phyloP scores from a whole-genome alignment of 176 grass and related monocot genomes.

The Phoenix dactylifera region DNA sequence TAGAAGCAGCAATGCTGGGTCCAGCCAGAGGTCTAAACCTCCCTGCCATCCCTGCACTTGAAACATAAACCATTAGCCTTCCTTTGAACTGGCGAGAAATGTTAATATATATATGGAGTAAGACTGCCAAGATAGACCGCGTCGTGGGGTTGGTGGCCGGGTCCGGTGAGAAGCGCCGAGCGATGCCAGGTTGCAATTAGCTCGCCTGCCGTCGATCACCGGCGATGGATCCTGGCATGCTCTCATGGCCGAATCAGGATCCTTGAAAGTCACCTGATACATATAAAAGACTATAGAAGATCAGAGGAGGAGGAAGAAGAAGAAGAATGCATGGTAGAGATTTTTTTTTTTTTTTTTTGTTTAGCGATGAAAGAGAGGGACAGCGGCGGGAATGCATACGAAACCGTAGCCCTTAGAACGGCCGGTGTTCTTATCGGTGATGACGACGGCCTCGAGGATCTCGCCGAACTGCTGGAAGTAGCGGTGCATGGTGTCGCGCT shows the following conservation, averaged over 20 bases:
- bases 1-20: slow-evolving; percentile 14
- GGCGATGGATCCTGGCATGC: slow-evolving; percentile 53
- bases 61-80: too few species aligned
- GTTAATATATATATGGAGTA: too few species aligned
- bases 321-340: too few species aligned
- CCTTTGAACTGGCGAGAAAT: too few species aligned
- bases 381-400: slow-evolving; percentile 12
- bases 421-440: slow-evolving; percentile 57
- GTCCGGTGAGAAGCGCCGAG: slow-evolving; percentile 20
- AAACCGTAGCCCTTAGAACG: slow-evolving; percentile 61
- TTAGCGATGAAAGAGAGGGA: too few species aligned
- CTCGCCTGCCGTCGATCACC: slow-evolving; percentile 42
- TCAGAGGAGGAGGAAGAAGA: neutral
- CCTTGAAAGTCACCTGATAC: slow-evolving; percentile 42
- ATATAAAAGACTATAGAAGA: neutral
- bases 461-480: slow-evolving; percentile 56
- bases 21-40: slow-evolving; percentile 19
- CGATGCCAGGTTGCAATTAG: slow-evolving; percentile 53
- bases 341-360: too few species aligned
- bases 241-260: slow-evolving; percentile 26
- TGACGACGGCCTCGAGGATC: slow-evolving; percentile 47
- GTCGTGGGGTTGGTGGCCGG: neutral
- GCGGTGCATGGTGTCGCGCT: slow-evolving; percentile 31
- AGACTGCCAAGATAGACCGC: too few species aligned
- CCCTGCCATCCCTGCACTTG: slow-evolving; percentile 17